Percentiles rank a stretch among this genome's conserved stretches.
Evolutionary conservation across 306 rosid species (phyloP).

Genomic region (Vigna trinervia): DNA sequence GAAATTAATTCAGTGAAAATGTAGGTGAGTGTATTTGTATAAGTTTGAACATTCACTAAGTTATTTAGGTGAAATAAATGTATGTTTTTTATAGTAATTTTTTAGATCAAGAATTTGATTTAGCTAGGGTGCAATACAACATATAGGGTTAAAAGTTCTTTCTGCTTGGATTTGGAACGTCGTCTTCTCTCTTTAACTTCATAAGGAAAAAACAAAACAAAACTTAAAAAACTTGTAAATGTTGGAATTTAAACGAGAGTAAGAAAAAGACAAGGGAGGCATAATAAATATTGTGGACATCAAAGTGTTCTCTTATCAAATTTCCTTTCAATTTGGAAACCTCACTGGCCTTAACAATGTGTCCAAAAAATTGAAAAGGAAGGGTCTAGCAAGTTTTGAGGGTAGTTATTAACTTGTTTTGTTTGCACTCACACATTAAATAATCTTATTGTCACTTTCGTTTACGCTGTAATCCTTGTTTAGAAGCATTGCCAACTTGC

Average conservation of each 20-base stretch:
- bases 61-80: no score
- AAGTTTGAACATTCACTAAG: no score
- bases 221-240: neutral
- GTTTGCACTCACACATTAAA: slow-evolving; percentile 1
- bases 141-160: no score
- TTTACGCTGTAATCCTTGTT: neutral
- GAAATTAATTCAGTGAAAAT: no score
- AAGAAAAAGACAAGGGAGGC: neutral
- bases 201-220: neutral
- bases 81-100: no score
- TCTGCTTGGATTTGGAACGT: neutral
- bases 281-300: neutral
- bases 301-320: neutral
- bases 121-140: no score
- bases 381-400: slow-evolving; percentile 8
- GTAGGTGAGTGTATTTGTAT: no score
- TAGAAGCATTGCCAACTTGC: neutral
- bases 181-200: neutral
- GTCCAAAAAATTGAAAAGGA: slow-evolving; percentile 9
- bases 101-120: no score
- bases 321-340: slow-evolving; percentile 7
- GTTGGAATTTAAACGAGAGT: neutral
- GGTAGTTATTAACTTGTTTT: slow-evolving; percentile 17
- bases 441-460: neutral
- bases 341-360: neutral